Evolutionary conservation across 805 yeast genomes (phyloP), one percentile per base, ranked within the genome.

Genomic region (Blastobotrys chiropterorum): DNA sequence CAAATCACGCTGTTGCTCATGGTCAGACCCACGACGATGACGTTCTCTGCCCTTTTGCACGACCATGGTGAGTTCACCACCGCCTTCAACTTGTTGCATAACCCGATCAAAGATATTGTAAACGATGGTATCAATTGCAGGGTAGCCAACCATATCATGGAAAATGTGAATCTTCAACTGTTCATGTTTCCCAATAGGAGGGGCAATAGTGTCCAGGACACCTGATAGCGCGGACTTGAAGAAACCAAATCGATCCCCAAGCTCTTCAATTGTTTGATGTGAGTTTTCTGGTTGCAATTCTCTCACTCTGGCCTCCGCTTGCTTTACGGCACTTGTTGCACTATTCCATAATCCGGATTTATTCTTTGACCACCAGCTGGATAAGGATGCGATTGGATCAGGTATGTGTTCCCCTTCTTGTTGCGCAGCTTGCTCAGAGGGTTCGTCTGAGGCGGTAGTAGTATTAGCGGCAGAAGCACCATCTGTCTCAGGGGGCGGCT

Each of bases 71-170:
- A 81, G 73, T 44, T 76, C 77, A 39, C 84, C 83, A 3, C 82
- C 82, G 15, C 87, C 87, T 60, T 82, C 87, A n/a, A 82, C 86
- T 60, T 82, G 86, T 57, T 71, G 72, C 83, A 82, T 79, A 19
- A 81, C 85, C 46, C 72, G 68, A 58, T 73, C 73, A 63, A 82
- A 82, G 47, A 78, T 80, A 43, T 69, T 67, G 59, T 73, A 70
- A 13, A 80, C 75, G 50, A 78, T 67, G 31, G 69, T 66, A 58
- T 79, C 83, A 58, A 82, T 70, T 52, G 67, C 61, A 2, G 74
- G 71, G 57, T 69, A 73, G 19, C 77, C 77, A 11, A 70, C 73
- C 64, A 73, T 65, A 52, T 73, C 77, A 52, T 73, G 76, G 59
- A 70, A 72, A n/a, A 73, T 63, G 55, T 71, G 72, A 44, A 73